phyloP scores from a whole-genome alignment of 345 rosid species.

The Linum usitatissimum region DNA sequence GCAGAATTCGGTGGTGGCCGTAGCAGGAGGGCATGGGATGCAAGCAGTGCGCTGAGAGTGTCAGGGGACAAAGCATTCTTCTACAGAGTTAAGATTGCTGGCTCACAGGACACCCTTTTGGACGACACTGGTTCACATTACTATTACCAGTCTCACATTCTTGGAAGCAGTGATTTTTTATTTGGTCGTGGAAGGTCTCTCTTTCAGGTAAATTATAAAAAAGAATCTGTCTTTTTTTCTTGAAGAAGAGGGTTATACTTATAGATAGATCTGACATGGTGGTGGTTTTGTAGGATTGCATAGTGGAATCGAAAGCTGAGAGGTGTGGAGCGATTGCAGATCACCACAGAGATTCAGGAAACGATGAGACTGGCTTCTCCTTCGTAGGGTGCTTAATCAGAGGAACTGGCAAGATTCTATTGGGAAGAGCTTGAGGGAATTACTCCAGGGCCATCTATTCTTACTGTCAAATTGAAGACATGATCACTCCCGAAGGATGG shows the following conservation, averaged over 20 bases:
- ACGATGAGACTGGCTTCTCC: conserved; percentile 70
- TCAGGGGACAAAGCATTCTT: conserved; percentile 71
- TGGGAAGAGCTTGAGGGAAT: conserved; percentile 96
- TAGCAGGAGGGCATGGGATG: conserved; percentile 53
- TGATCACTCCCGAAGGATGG: conserved; percentile 72
- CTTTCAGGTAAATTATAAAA: conserved; percentile 36
- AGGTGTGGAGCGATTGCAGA: conserved; percentile 69
- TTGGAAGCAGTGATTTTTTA: conserved; percentile 76
- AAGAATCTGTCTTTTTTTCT: background rate
- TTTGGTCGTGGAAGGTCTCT: conserved; percentile 74
- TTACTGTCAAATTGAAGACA: conserved; percentile 46
- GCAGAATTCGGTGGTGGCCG: conserved; percentile 73
- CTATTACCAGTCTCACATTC: conserved; percentile 54
- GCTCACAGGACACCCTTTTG: conserved; percentile 83
- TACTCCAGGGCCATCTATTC: conserved; percentile 67
- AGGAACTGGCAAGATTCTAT: conserved; percentile 60
- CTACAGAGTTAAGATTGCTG: conserved; percentile 53
- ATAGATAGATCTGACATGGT: no score
- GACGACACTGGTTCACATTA: conserved; percentile 79
- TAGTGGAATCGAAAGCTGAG: conserved; percentile 55
- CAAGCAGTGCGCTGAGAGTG: conserved; percentile 80
- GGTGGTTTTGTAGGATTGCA: conserved; percentile 35
- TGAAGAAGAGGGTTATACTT: background rate
- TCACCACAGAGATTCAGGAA: conserved; percentile 57
- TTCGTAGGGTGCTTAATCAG: conserved; percentile 57